Evolutionary conservation across 225 moss, liverwort and hornwort genomes (phyloP).

Genomic region (Straminergon stramineum): DNA sequence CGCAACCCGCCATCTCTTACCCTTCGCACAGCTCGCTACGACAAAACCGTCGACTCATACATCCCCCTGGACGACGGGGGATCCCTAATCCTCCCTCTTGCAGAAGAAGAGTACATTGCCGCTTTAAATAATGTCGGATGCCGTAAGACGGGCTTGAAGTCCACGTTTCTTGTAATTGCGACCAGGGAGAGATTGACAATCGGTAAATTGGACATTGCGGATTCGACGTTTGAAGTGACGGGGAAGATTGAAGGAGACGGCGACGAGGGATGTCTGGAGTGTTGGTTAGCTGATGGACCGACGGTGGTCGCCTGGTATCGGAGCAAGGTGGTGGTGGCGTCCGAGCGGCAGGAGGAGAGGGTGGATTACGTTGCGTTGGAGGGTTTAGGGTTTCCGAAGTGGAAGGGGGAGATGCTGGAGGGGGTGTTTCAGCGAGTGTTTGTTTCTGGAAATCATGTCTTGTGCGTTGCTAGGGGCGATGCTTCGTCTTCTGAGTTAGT

Average conservation of each 20-base stretch:
- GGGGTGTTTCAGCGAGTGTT: conserved; percentile 15
- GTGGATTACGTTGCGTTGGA: not conserved
- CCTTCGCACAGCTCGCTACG: conserved; percentile 13
- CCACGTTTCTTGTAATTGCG: conserved; percentile 14
- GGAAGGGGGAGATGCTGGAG: conserved; percentile 27
- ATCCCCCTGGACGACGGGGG: not conserved
- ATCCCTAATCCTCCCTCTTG: not conserved
- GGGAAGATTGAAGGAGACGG: not conserved
- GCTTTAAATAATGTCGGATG: conserved; percentile 12
- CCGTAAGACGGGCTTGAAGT: conserved; percentile 12
- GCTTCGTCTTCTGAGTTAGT: conserved; percentile 11
- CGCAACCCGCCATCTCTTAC: conserved; percentile 16
- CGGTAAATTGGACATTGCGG: conserved; percentile 9
- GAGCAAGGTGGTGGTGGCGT: conserved; percentile 26
- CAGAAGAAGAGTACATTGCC: conserved; percentile 14
- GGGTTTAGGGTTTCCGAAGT: not conserved
- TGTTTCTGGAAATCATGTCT: conserved; percentile 12
- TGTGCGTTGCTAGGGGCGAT: conserved; percentile 8
- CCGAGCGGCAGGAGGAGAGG: conserved; percentile 6
- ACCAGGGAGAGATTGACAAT: not conserved
- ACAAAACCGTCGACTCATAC: not conserved
- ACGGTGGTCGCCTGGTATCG: conserved; percentile 18
- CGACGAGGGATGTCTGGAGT: not conserved
- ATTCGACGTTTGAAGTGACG: conserved; percentile 8
- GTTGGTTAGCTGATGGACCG: conserved; percentile 43